phyloP scores from a whole-genome alignment of 2,329 filamentous ascomycete genomes.

The Calycina herbarum region DNA sequence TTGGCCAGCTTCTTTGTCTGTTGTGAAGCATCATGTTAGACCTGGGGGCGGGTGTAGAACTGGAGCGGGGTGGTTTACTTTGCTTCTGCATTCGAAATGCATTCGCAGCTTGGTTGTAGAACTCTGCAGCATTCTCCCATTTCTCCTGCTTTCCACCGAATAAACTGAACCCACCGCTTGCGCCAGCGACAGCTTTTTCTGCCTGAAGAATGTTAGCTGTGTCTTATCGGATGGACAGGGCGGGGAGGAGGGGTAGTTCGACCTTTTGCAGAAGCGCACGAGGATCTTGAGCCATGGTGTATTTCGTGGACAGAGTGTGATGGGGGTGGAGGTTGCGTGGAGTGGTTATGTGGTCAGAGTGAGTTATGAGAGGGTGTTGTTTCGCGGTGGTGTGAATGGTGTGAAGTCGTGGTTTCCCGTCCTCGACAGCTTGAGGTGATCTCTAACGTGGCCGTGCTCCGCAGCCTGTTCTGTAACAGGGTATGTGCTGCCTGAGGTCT shows the following conservation, averaged over 20 bases:
- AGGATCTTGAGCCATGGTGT: constrained; percentile 71
- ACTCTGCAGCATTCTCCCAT: constrained; percentile 82
- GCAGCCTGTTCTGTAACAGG: background rate
- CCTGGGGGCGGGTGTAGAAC: constrained; percentile 10
- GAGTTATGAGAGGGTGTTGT: background rate
- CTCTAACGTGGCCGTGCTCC: constrained; percentile 3
- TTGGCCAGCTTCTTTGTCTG: constrained; percentile 81
- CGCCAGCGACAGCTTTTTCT: constrained; percentile 76
- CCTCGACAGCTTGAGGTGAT: background rate
- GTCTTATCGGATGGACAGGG: constrained; percentile 22
- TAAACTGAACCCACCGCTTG: constrained; percentile 80
- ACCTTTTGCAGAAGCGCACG: constrained; percentile 76
- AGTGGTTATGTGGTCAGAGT: background rate
- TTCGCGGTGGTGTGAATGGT: background rate
- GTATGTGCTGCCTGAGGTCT: background rate
- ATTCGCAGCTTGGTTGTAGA: constrained; percentile 87
- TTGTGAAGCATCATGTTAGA: constrained; percentile 10
- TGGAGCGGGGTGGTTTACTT: constrained; percentile 52
- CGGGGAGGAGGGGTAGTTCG: constrained; percentile 33
- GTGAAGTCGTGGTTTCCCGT: background rate
- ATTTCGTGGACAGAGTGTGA: background rate
- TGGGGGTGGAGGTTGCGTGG: background rate
- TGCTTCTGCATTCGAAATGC: constrained; percentile 86
- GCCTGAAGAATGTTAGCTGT: constrained; percentile 56
- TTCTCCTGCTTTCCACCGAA: constrained; percentile 88